These are phyloP conservation scores for Fusarium sp. DNA, from an alignment of 2,329 filamentous ascomycete species.

Conservation along the genomic window DNA sequence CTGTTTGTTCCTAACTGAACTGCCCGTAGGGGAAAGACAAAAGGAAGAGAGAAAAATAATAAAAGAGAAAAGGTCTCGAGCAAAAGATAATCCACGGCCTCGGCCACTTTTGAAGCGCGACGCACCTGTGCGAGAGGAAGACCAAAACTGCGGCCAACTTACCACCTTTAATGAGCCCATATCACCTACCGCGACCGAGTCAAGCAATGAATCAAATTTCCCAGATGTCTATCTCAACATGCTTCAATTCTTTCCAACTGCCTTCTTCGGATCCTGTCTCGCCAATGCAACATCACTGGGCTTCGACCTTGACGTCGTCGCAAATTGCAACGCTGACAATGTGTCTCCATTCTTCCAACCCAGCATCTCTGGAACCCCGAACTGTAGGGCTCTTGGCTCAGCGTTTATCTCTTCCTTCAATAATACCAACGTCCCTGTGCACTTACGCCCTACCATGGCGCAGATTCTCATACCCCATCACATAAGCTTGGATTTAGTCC, in stretches of 20 bases:
- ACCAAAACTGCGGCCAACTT: background rate
- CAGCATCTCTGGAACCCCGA: background rate
- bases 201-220: background rate
- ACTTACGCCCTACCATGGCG: slow-evolving; percentile 43
- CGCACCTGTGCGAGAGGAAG: background rate
- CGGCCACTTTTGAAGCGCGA: slow-evolving; percentile 9
- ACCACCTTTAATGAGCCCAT: background rate
- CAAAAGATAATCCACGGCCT: background rate
- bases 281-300: slow-evolving; percentile 39
- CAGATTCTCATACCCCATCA: slow-evolving; percentile 47
- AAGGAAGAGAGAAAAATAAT: slow-evolving; percentile 12
- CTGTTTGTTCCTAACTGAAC: rapidly evolving
- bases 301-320: slow-evolving; percentile 23
- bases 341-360: slow-evolving; percentile 45
- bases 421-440: slow-evolving; percentile 20
- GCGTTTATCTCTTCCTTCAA: background rate
- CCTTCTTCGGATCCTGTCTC: slow-evolving; percentile 37
- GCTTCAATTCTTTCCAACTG: slow-evolving; percentile 31
- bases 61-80: background rate
- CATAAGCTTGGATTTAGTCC: slow-evolving; percentile 43
- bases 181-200: background rate
- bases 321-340: slow-evolving; percentile 22
- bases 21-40: slow-evolving; percentile 28
- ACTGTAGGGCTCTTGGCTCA: slow-evolving; percentile 14
- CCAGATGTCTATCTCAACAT: slow-evolving; percentile 33